Base-by-base conservation (phyloP, 2,329 filamentous ascomycete genomes). In the Annulohypoxylon truncatum region DNA sequence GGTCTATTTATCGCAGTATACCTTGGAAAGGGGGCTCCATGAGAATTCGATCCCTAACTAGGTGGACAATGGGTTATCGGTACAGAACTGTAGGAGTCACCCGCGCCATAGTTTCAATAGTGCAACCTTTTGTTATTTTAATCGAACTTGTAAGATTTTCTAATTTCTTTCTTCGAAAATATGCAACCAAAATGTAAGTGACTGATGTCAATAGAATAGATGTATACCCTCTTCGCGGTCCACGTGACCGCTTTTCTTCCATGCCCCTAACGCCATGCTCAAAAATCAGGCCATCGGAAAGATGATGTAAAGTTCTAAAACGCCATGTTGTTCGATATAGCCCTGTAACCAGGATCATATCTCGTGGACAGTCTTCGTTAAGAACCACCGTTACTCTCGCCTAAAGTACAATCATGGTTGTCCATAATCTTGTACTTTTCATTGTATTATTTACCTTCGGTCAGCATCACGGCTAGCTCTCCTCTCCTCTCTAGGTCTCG, bases 1-100 rank as follows among this genome's bases (percentile, higher is more conserved):
- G 84, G 85, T 0, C 75, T 87, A 35, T 64, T 66, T n/a, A 51
- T 72, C 28, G 68, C 57, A 12, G 61, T 73, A 2, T 71, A 73
- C 24, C 42, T 59, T 59, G 63, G 65, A 9, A 59, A 59, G 42
- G 29, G 22, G 7, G 22, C 8, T 3, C 7, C 20, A 3, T 55
- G 35, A 44, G 8, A 26, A 10, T 15, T 13, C 13, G 26, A 24
- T 12, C 7, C 1, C 18, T 35, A 13, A 2, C 18, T 35, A 13
- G 22, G 24, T 35, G 10, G 35, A 28, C 15, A 44, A 31, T 31
- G 29, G 13, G 13, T 31, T 31, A 8, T n/a, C n/a, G n/a, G n/a
- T n/a, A n/a, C n/a, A n/a, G n/a, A n/a, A n/a, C n/a, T n/a, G n/a
- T 18, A 44, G 13, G 7, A 13, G 8, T 44, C 42, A 26, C 42